phyloP scores from a whole-genome alignment of 1,284 basidiomycete genomes.

The Sporisorium sorghi region DNA sequence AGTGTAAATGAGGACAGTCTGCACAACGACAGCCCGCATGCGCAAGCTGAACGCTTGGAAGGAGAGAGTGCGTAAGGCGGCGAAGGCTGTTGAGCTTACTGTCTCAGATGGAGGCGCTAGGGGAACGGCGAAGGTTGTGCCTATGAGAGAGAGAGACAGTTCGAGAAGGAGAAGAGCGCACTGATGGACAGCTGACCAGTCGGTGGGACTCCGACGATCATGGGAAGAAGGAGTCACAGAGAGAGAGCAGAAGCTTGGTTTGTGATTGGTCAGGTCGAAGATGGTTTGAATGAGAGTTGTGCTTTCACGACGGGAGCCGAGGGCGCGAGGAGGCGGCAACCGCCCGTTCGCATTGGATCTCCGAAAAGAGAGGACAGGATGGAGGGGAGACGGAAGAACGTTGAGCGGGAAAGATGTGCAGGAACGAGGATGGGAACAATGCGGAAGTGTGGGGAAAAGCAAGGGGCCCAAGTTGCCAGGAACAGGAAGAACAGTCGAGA shows the following conservation, averaged over 20 bases:
- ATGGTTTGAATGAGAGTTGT: neutral
- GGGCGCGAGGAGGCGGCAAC: neutral
- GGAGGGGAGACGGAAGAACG: neutral
- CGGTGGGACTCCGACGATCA: neutral
- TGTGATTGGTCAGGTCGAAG: neutral
- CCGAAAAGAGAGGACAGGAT: neutral
- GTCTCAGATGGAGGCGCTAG: slow-evolving; percentile 1
- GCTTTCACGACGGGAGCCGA: neutral
- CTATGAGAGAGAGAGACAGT: no score
- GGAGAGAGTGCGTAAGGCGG: neutral
- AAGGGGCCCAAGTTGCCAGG: neutral
- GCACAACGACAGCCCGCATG: neutral
- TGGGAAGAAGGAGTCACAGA: neutral
- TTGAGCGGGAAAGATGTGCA: neutral
- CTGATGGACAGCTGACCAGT: slow-evolving; percentile 17
- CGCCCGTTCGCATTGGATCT: neutral
- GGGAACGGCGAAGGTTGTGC: neutral
- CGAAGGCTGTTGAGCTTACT: neutral
- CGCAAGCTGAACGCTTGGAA: no score
- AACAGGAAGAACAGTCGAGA: neutral
- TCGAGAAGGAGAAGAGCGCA: neutral
- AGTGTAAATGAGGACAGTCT: neutral
- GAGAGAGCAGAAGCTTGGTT: neutral
- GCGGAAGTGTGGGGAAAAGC: neutral
- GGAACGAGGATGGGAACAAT: neutral